Evolutionary conservation across 331 rosid species (phyloP).

Genomic region (Phaseolus coccineus): DNA sequence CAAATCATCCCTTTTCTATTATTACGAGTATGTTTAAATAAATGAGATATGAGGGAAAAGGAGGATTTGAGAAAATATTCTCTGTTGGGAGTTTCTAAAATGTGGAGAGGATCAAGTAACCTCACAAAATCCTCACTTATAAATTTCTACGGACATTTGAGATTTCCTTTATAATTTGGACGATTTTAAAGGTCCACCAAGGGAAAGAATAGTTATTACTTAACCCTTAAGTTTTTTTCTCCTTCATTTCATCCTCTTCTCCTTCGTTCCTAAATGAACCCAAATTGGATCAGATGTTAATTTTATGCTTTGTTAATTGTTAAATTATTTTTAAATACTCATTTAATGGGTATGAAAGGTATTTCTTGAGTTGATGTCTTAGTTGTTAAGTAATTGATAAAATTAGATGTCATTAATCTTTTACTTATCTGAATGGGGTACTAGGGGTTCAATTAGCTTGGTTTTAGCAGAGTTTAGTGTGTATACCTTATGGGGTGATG

Average conservation of each 20-base stretch:
- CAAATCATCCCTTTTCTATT: background rate
- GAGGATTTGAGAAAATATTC: constrained; percentile 1
- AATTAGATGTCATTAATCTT: background rate
- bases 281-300: constrained; percentile 20
- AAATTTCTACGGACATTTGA: background rate
- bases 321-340: background rate
- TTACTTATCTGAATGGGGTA: constrained; percentile 30
- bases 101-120: background rate
- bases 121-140: background rate
- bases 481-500: constrained; percentile 31
- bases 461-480: constrained; percentile 1
- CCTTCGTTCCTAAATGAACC: constrained; percentile 6
- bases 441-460: constrained; percentile 12
- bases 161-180: constrained; percentile 3
- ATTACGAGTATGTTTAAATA: background rate
- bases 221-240: background rate
- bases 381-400: constrained; percentile 31
- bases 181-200: constrained; percentile 2
- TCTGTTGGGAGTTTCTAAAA: constrained; percentile 1
- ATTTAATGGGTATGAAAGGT: constrained; percentile 3
- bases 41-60: constrained; percentile 16
- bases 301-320: constrained; percentile 13
- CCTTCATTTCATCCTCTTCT: background rate
- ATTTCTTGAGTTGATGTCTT: constrained; percentile 31
- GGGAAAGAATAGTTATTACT: background rate